Conservation (phyloP, 1,284 basidiomycete genomes). For the Xerocomus minutiporus region DNA sequence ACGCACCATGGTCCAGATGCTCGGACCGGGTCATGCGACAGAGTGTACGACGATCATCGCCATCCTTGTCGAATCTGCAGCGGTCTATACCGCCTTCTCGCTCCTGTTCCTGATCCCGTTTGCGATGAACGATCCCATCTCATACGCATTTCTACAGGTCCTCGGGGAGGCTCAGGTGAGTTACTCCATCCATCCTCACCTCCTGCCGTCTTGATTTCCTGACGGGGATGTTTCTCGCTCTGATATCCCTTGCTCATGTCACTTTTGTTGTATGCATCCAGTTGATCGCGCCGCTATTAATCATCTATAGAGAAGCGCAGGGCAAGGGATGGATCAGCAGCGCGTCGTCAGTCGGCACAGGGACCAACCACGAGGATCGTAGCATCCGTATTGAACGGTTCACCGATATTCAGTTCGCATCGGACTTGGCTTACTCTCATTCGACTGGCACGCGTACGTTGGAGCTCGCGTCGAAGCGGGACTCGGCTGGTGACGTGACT, state of each 20-base stretch:
- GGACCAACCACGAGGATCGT: conserved; percentile 1
- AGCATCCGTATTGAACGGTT: conserved; percentile 19
- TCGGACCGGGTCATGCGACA: conserved; percentile 21
- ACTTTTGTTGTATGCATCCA: conserved; percentile 1
- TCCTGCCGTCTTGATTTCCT: background rate
- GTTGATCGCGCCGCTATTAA: conserved; percentile 28
- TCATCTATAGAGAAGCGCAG: conserved; percentile 28
- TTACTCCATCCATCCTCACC: background rate
- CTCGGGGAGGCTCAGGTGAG: conserved; percentile 29
- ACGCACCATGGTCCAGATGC: conserved; percentile 6
- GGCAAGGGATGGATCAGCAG: conserved; percentile 30
- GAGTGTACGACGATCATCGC: conserved; percentile 28
- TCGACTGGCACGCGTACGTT: background rate
- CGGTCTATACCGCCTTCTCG: conserved; percentile 24
- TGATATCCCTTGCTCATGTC: background rate
- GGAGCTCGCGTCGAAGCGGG: conserved; percentile 11
- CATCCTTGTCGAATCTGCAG: conserved; percentile 27
- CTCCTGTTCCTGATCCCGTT: conserved; percentile 29
- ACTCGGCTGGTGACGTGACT: background rate
- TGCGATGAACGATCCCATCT: conserved; percentile 8
- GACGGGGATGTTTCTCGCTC: too few relatives aligned
- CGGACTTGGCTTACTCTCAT: conserved; percentile 12
- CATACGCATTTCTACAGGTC: conserved; percentile 25
- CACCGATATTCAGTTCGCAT: conserved; percentile 28
- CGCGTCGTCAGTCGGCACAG: conserved; percentile 4